Percentiles rank a stretch among this genome's conserved stretches.
Conservation (phyloP, 495 filamentous ascomycete genomes). For the Xylaria cubensis region DNA sequence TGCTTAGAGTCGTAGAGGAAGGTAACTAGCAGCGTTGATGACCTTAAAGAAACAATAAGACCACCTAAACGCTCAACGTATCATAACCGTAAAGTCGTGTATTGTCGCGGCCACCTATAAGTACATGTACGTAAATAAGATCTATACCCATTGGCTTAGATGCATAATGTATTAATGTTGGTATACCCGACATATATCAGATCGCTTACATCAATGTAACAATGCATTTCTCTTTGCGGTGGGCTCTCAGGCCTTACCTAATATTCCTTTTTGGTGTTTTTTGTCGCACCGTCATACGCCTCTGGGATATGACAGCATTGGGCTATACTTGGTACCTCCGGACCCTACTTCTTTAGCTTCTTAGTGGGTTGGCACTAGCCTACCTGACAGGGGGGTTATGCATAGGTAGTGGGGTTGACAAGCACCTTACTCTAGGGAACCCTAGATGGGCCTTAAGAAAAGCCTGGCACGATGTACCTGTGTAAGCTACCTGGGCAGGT, state of each 20-base stretch:
- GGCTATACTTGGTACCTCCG: slow-evolving; percentile 10
- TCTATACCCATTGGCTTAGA: slow-evolving; percentile 3
- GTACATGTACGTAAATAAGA: background rate
- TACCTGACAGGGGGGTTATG: background rate
- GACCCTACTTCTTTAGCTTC: background rate
- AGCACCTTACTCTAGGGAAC: background rate
- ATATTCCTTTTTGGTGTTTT: background rate
- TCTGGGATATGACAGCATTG: slow-evolving; percentile 16
- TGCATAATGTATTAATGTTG: slow-evolving; percentile 10
- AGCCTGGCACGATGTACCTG: slow-evolving; percentile 1
- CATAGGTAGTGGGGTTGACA: slow-evolving; percentile 2
- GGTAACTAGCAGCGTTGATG: background rate
- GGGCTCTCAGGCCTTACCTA: background rate
- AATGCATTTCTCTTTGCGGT: background rate
- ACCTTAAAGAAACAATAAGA: background rate
- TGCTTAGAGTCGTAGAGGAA: background rate
- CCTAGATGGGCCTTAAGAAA: background rate
- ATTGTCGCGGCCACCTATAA: background rate
- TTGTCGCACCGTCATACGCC: slow-evolving; percentile 2
- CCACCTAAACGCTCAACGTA: background rate
- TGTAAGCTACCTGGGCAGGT: background rate
- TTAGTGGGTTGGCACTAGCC: slow-evolving; percentile 2
- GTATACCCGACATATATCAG: slow-evolving; percentile 10
- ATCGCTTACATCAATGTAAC: slow-evolving; percentile 11
- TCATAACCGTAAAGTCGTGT: background rate